Conservation (phyloP, 208 protist species). For the Crithidia bombi region DNA sequence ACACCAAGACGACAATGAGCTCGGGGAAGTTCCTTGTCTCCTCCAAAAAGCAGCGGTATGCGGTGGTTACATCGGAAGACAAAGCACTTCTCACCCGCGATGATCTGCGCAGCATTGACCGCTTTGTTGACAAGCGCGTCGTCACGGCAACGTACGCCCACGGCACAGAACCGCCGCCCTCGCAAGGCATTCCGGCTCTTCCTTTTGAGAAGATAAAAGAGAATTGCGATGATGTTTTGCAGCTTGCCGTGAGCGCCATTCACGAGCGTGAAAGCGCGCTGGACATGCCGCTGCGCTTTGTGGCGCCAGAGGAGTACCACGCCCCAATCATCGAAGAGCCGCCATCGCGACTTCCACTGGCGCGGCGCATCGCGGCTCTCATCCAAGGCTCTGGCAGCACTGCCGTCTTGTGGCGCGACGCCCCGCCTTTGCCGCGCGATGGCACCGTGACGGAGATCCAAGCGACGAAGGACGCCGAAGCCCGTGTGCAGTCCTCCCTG, state of each 20-base stretch:
- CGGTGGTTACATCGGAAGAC: constrained; percentile 50
- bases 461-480: constrained; percentile 63
- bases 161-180: constrained; percentile 35
- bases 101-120: constrained; percentile 58
- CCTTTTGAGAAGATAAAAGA: constrained; percentile 58
- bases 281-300: constrained; percentile 82
- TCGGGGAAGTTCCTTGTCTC: constrained; percentile 43
- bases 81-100: constrained; percentile 56
- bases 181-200: constrained; percentile 58
- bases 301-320: constrained; percentile 75
- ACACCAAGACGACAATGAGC: constrained; percentile 21
- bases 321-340: constrained; percentile 71
- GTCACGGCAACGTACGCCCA: constrained; percentile 31
- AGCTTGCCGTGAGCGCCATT: constrained; percentile 50
- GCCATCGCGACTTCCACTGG: constrained; percentile 56
- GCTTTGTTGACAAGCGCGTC: constrained; percentile 55
- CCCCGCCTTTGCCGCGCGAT: constrained; percentile 17
- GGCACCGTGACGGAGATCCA: constrained; percentile 44
- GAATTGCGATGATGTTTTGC: constrained; percentile 58
- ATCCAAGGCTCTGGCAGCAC: constrained; percentile 74
- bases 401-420: constrained; percentile 48
- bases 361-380: constrained; percentile 67
- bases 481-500: constrained; percentile 62
- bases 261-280: constrained; percentile 65
- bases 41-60: constrained; percentile 58